phyloP scores from a whole-genome alignment of 2,329 filamentous ascomycete genomes.

The Hymenoscyphus infarciens region DNA sequence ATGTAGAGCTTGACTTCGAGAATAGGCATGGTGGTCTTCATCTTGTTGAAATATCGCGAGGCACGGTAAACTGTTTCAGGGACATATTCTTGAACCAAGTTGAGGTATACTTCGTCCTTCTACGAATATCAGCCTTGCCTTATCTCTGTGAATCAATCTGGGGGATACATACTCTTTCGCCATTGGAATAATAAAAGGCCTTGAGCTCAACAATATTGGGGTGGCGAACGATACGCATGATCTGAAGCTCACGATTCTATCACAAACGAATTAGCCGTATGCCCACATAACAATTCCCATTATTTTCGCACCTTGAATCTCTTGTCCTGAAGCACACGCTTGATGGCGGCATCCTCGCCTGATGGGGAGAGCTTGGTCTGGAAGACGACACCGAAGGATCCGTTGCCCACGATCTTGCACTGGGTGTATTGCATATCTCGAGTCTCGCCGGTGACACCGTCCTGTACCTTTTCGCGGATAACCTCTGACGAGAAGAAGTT shows the following conservation, averaged over 20 bases:
- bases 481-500: constrained; percentile 62
- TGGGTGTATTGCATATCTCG: constrained; percentile 97
- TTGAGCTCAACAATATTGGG: constrained; percentile 99
- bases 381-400: constrained; percentile 97
- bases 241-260: constrained; percentile 97
- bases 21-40: constrained; percentile 99
- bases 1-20: constrained; percentile 99
- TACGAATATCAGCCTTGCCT: constrained; percentile 37
- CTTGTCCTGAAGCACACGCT: constrained; percentile 98
- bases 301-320: constrained; percentile 80
- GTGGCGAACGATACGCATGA: constrained; percentile 98
- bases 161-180: constrained; percentile 73
- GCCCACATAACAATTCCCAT: not conserved
- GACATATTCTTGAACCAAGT: constrained; percentile 95
- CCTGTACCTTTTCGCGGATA: constrained; percentile 97
- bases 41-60: constrained; percentile 98
- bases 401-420: constrained; percentile 99
- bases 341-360: constrained; percentile 97
- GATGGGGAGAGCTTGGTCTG: constrained; percentile 98
- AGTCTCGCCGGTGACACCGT: constrained; percentile 94
- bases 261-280: constrained; percentile 32
- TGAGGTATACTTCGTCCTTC: constrained; percentile 99
- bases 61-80: constrained; percentile 98
- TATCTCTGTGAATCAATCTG: constrained; percentile 28
- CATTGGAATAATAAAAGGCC: constrained; percentile 99